Evolutionary conservation across 495 filamentous ascomycete genomes (phyloP).

Genomic region (Aspergillus homomorphus): DNA sequence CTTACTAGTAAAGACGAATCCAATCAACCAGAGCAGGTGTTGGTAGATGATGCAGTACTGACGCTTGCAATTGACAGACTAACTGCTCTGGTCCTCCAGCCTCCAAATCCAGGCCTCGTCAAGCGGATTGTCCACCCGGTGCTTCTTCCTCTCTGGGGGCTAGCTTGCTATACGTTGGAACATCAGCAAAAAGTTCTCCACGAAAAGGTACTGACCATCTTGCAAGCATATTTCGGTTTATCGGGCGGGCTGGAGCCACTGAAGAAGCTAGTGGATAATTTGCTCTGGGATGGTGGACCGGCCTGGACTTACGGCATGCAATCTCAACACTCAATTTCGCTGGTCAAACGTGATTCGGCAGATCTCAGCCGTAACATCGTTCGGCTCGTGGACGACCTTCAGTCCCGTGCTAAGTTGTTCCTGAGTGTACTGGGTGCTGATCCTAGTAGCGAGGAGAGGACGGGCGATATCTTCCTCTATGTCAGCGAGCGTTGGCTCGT

Average conservation of each 20-base stretch:
- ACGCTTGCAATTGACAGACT: slow-evolving; percentile 54
- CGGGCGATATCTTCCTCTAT: slow-evolving; percentile 61
- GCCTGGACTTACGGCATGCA: slow-evolving; percentile 45
- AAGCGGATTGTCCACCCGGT: slow-evolving; percentile 65
- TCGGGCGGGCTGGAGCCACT: slow-evolving; percentile 43
- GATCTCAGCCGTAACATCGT: slow-evolving; percentile 33
- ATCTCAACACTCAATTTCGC: slow-evolving; percentile 32
- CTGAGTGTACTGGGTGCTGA: slow-evolving; percentile 51
- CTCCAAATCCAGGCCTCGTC: slow-evolving; percentile 70
- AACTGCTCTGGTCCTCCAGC: slow-evolving; percentile 55
- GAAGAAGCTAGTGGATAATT: slow-evolving; percentile 43
- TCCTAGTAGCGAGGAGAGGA: slow-evolving; percentile 52
- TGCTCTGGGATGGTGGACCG: slow-evolving; percentile 52
- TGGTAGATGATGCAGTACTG: slow-evolving; percentile 27
- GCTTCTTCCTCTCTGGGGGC: slow-evolving; percentile 65
- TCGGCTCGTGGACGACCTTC: slow-evolving; percentile 35
- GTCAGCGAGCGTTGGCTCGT: slow-evolving; percentile 62
- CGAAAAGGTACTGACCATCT: slow-evolving; percentile 30
- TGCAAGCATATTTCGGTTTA: slow-evolving; percentile 49
- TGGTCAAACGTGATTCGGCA: slow-evolving; percentile 25
- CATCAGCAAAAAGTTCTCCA: slow-evolving; percentile 27
- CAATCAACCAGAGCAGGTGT: slow-evolving; percentile 4
- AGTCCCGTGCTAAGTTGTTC: slow-evolving; percentile 48
- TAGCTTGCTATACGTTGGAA: slow-evolving; percentile 54
- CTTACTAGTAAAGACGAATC: slow-evolving; percentile 12